Evolutionary conservation across 805 yeast genomes (phyloP), one percentile per base, ranked within the genome.

Genomic region (Helenozyma rhizophorensis): DNA sequence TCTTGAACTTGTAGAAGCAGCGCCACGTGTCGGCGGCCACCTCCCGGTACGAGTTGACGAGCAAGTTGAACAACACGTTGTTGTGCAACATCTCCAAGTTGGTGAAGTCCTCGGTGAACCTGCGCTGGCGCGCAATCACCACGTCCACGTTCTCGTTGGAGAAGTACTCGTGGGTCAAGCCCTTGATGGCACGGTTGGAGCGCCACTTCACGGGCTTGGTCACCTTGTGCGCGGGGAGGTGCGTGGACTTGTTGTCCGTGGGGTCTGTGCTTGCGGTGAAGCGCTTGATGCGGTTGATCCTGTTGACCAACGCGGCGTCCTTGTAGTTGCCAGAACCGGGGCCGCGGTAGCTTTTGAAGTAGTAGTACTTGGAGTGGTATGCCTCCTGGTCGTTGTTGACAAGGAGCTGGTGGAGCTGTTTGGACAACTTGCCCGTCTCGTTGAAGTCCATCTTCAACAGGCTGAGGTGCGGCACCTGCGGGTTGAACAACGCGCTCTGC

Each of bases 281-380:
- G n/a, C 36, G 31, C 36, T 34, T 33, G 27, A 66, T 56, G 32
- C 54, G 54, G 44, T 64, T 66, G 39, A 66, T 61, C 26, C 60
- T 51, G 39, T 60, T 65, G 39, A 63, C 58, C 25, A 66, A 42
- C 2, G 69, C 60, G 1, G 68, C 69, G 43, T 66, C 72, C 40
- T 66, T 66, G 42, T 62, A 66, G 37, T 65, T 66, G 3, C 72
- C 72, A 27, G 65, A 58, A 2, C 72, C 72, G 2, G 70, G 71
- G 1, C 72, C 72, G 28, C 71, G 51, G 34, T 63, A 64, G 21
- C 58, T 53, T 39, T 63, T 63, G 14, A 59, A 54, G 39, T 65
- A 66, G 42, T 54, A 65, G 43, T 66, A 66, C 40, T 61, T 65
- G 24, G 61, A 50, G 35, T 56, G 56, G 40, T 50, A 49, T 15